Conservation (phyloP, 768 basidiomycete genomes). For the Mycena chlorophos region DNA sequence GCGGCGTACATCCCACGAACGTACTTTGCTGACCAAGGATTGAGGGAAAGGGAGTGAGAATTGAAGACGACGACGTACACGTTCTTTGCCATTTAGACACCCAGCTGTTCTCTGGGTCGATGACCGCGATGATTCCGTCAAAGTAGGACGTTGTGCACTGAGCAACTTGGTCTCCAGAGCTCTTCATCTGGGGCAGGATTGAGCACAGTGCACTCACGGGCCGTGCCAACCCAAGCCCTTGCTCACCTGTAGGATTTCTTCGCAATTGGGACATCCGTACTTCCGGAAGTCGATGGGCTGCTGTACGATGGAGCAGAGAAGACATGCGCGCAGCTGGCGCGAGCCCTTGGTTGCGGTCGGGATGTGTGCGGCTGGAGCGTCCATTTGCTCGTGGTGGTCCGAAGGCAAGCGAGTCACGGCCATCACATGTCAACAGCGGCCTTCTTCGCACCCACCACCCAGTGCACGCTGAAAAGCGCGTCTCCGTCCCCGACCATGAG, state of each 20-base stretch:
- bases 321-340: constrained; percentile 83
- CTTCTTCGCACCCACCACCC: not conserved
- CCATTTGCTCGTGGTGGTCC: constrained; percentile 6
- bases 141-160: constrained; percentile 90
- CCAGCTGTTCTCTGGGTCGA: constrained; percentile 89
- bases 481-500: constrained; percentile 43
- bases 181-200: constrained; percentile 68
- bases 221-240: not conserved
- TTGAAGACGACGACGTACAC: constrained; percentile 49
- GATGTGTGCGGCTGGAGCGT: constrained; percentile 34
- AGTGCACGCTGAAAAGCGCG: not conserved
- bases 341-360: constrained; percentile 58
- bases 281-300: constrained; percentile 79
- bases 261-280: constrained; percentile 94
- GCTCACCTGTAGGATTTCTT: constrained; percentile 87
- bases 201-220: not conserved
- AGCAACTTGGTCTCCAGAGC: constrained; percentile 76
- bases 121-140: constrained; percentile 87
- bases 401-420: not conserved
- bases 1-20: constrained; percentile 92
- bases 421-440: not conserved
- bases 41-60: constrained; percentile 3
- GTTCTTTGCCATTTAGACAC: constrained; percentile 95
- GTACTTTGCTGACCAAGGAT: constrained; percentile 68
- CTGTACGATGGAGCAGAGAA: constrained; percentile 91